Evolutionary conservation across 2,329 filamentous ascomycete species (phyloP).

Genomic region (Teratosphaeria pseudoeucalypti): DNA sequence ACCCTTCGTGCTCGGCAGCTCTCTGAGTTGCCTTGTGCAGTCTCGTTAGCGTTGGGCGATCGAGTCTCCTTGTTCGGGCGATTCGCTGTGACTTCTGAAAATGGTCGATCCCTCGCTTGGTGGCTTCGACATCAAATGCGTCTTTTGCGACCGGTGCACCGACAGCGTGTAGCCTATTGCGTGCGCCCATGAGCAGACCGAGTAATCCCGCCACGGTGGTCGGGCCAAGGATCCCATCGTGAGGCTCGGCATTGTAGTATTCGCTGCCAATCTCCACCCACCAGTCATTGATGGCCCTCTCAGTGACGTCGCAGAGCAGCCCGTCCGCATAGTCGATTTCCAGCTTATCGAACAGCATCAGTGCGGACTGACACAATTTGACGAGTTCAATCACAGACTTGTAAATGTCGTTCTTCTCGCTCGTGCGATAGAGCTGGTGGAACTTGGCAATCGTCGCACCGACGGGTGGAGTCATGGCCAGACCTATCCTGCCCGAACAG

Average conservation of each 20-base stretch:
- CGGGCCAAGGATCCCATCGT: slow-evolving; percentile 83
- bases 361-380: slow-evolving; percentile 78
- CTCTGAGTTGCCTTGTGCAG: slow-evolving; percentile 81
- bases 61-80: slow-evolving; percentile 64
- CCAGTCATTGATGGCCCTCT: slow-evolving; percentile 84
- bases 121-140: slow-evolving; percentile 72
- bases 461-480: slow-evolving; percentile 69
- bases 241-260: slow-evolving; percentile 84
- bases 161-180: slow-evolving; percentile 77
- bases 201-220: slow-evolving; percentile 82
- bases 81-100: slow-evolving; percentile 88
- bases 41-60: slow-evolving; percentile 70
- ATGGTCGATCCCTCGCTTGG: slow-evolving; percentile 72
- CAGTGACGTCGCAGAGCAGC: slow-evolving; percentile 83
- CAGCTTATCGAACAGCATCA: slow-evolving; percentile 79
- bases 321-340: slow-evolving; percentile 87
- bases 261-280: slow-evolving; percentile 90
- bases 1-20: slow-evolving; percentile 77
- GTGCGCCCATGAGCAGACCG: slow-evolving; percentile 77
- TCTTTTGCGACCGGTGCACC: slow-evolving; percentile 82
- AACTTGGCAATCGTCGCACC: slow-evolving; percentile 84
- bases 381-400: slow-evolving; percentile 78
- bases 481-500: slow-evolving; percentile 78
- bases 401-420: slow-evolving; percentile 68
- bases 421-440: slow-evolving; percentile 77